Base-by-base conservation (phyloP, 768 basidiomycete species). In the Dictyophora rubrovolvata region DNA sequence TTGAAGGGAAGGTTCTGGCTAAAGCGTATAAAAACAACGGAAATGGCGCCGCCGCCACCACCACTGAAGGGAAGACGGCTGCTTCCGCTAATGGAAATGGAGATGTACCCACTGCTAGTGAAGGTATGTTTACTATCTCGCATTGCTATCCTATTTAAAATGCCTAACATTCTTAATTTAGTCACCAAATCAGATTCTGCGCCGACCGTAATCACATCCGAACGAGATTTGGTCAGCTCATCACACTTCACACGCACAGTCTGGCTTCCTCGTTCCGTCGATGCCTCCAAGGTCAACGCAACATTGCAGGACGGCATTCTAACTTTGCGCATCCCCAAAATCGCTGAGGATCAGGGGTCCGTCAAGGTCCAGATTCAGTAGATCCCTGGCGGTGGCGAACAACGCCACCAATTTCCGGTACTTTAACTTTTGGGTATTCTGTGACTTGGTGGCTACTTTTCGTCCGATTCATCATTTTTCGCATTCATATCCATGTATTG, bases 301-400 rank as follows among this genome's bases (percentile, higher is more conserved):
- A 85, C 81, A 64, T 70, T 91, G 63, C 70, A 76, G 23, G 81
- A 89, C 60, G 89, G 88, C 6, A 76, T 91, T 22, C 77, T 90
- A 53, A 85, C 78, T 3, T 64, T 90, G 48, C 79, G 72, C 6
- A 72, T 84, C 14, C 77, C 80, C 14, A 87, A 84, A 68, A 42
- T 42, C 4, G 74, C 77, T 17, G 78, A 82, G 62, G 85, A 88
- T 62, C 75, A 77, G 60, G 79, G 71, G 5, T 78, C 73, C 61
- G 75, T 82, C 1, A 73, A 77, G 37, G 74, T 89, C n/a, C 47
- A 67, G 16, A 67, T 80, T 42, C 64, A 74, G 53, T 75, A 61
- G 49, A 3, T 42, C n/a, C n/a, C 42, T 9, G n/a, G 28, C 28
- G 4, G 7, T 28, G 7, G 4, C 28, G 28, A 28, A 28, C 28